Percentiles rank a stretch among this genome's conserved stretches.
These are phyloP conservation scores for Tremella mesenterica DNA, from an alignment of 768 basidiomycete genomes.

Conservation along the genomic window DNA sequence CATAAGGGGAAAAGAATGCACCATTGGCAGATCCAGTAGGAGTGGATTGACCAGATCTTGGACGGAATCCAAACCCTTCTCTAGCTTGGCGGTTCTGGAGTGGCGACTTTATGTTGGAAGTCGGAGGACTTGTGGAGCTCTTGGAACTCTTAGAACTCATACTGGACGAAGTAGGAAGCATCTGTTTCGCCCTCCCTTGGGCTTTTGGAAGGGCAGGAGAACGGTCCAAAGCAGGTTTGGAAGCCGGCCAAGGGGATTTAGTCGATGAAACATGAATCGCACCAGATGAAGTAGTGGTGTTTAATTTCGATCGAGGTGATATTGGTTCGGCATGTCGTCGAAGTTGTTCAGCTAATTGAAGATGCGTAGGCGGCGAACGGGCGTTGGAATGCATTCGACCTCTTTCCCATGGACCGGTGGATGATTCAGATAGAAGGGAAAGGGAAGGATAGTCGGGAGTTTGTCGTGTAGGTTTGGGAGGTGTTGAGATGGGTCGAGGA, in stretches of 20 bases:
- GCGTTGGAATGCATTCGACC: constrained; percentile 32
- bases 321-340: too few relatives aligned
- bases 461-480: not conserved
- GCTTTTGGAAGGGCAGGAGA: too few relatives aligned
- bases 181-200: too few relatives aligned
- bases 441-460: constrained; percentile 25
- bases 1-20: not conserved
- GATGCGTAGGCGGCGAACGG: constrained; percentile 23
- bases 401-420: constrained; percentile 41
- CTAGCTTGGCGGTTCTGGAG: constrained; percentile 37
- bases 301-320: too few relatives aligned
- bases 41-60: constrained; percentile 59
- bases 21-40: constrained; percentile 45
- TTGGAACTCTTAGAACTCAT: too few relatives aligned
- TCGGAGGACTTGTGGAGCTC: too few relatives aligned
- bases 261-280: too few relatives aligned
- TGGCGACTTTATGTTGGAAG: not conserved
- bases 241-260: too few relatives aligned
- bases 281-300: too few relatives aligned
- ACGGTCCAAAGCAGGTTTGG: too few relatives aligned
- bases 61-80: constrained; percentile 77
- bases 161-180: too few relatives aligned
- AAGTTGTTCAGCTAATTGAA: too few relatives aligned
- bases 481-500: constrained; percentile 1
- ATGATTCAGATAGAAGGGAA: constrained; percentile 33